Evolutionary conservation across 306 rosid species (phyloP), one percentile per base, ranked within the genome.

Genomic region (Vigna hirtella): DNA sequence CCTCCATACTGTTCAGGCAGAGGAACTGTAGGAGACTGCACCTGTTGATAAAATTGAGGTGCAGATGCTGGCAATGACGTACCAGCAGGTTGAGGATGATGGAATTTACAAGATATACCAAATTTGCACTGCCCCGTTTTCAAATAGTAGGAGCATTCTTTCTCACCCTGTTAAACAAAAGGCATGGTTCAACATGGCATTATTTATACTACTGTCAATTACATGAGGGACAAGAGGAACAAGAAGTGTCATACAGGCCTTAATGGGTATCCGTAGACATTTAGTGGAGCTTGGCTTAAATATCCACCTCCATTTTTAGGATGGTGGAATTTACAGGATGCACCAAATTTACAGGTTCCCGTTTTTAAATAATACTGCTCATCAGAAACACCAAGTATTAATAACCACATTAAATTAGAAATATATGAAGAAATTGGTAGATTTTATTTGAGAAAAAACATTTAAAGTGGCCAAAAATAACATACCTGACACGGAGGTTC

Each of bases 71-170:
- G 85, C 83, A 86, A 58, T 52, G 98, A 84, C 38, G 90, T 67
- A 66, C 89, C 93, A 79, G 89, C 93, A 51, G 89, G 90, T 76
- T 89, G 94, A 71, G 98, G 98, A 85, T 93, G 97, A 78, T 91
- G 92, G 90, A 89, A 93, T 93, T 91, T 93, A 93, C 98, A 93
- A 64, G 98, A 89, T 83, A 86, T 15, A 76, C 97, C 98, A 86
- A 93, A 93, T 86, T 93, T 93, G 95, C 97, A 93, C 66, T 86
- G 98, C 98, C 97, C 97, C 91, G 91, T 91, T 89, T 93, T 91
- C 91, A 93, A 93, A 93, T 91, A 93, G 84, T 93, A 93, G 95
- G 97, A 91, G 98, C 98, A 91, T 82, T 93, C 98, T 48, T 69
- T 83, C 94, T 93, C 97, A 49, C 95, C 95, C 97, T 93, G 88